Evolutionary conservation across 192 early-diverging fungal genomes (phyloP).

Genomic region (Ambispora gerdemannii): DNA sequence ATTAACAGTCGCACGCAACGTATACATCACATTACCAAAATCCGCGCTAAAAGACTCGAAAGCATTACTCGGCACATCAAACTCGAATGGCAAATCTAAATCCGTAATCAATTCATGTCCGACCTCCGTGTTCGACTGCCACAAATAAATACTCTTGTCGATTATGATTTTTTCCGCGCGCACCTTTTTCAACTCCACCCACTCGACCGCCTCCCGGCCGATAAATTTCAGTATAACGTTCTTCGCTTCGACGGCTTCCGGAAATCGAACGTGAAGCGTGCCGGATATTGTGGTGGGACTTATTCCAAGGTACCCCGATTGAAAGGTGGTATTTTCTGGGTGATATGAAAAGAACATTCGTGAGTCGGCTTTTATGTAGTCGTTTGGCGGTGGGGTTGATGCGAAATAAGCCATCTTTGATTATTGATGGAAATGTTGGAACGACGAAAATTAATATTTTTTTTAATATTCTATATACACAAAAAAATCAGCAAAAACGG

Average conservation of each 20-base stretch:
- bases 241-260: constrained; percentile 19
- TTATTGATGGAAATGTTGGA: no score
- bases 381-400: not conserved
- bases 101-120: constrained; percentile 26
- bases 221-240: constrained; percentile 9
- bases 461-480: no score
- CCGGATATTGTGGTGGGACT: not conserved
- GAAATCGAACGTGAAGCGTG: constrained; percentile 28
- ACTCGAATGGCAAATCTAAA: constrained; percentile 31
- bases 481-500: no score
- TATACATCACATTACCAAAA: constrained; percentile 19
- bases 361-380: constrained; percentile 7
- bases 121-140: constrained; percentile 10
- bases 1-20: not conserved
- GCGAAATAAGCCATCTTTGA: not conserved
- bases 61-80: constrained; percentile 12
- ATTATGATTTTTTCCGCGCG: constrained; percentile 25
- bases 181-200: constrained; percentile 20
- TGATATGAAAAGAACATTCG: constrained; percentile 25
- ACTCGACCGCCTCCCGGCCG: constrained; percentile 21
- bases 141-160: constrained; percentile 10
- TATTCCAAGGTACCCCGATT: constrained; percentile 18
- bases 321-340: constrained; percentile 21
- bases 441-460: no score
- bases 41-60: constrained; percentile 2